Conservation (phyloP, 306 rosid species). For the Dryas drummondii region DNA sequence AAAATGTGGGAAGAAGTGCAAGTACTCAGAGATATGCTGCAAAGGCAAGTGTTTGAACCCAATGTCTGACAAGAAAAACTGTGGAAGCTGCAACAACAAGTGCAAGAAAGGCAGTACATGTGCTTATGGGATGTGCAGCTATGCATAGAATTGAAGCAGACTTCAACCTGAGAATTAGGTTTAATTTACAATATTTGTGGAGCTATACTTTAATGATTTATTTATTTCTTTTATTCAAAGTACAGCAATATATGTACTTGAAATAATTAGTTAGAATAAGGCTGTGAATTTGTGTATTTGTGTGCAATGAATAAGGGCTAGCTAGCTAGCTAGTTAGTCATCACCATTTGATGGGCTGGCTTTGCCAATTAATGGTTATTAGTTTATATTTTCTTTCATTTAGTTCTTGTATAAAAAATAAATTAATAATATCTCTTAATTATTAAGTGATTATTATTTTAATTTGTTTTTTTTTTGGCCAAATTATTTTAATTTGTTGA, state of each 20-base stretch:
- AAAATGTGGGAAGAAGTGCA: slow-evolving; percentile 60
- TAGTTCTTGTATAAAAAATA: background rate
- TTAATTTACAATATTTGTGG: background rate
- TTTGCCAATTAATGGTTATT: background rate
- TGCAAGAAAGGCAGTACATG: slow-evolving; percentile 43
- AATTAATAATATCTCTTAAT: background rate
- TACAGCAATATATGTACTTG: background rate
- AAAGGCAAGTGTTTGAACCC: slow-evolving; percentile 53
- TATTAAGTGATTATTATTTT: background rate
- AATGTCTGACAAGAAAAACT: slow-evolving; percentile 36
- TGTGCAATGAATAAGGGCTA: slow-evolving; percentile 5
- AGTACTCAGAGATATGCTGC: slow-evolving; percentile 48
- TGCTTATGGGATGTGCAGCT: slow-evolving; percentile 60
- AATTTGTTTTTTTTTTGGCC: too few species aligned
- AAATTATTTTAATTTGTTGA: background rate
- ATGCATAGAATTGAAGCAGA: slow-evolving; percentile 34
- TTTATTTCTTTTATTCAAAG: background rate
- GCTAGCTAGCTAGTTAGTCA: background rate
- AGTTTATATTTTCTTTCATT: background rate
- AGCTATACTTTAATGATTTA: background rate
- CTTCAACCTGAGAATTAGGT: too few species aligned
- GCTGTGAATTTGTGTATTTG: background rate
- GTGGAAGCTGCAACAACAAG: slow-evolving; percentile 59
- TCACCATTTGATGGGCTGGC: background rate
- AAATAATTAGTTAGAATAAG: background rate